Base-by-base conservation (phyloP, 2,329 filamentous ascomycete genomes). In the Phaeomoniella chlamydospora region DNA sequence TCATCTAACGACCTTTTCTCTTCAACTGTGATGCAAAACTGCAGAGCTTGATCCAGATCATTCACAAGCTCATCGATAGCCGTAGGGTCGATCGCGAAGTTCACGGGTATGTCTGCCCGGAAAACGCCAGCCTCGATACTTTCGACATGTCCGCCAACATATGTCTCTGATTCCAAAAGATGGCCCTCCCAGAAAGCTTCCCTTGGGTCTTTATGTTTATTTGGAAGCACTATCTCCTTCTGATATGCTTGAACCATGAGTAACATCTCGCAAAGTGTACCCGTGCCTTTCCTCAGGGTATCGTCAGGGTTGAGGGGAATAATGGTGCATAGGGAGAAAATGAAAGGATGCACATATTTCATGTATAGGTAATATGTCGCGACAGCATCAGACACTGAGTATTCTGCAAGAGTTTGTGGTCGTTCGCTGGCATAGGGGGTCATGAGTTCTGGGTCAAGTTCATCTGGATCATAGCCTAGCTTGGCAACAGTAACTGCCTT, bases 321-420 rank as follows among this genome's bases (percentile, higher is more conserved):
- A 61, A 98, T 94, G 1, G 87, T 98, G 60, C 90, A 98, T 0
- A 98, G 67, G 1, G 92, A 96, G 68, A 98, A 98, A 55, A 98
- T 90, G 65, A 98, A 98, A 3, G 90, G 90, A 56, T 98, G 90
- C n/a, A 98, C 84, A 57, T 98, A 98, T 78, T 98, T 98, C 92
- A 98, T 98, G 69, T 98, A 98, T 42, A 98, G 65, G 53, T 98
- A 98, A 56, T 98, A 98, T 0, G 90, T 98, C 15, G 90, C 90
- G 35, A 98, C 90, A 6, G 92, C 92, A 68, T 98, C 92, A 50
- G 92, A 98, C 31, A 98, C 90, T 0, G 92, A 98, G 61, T 98
- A 98, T 52, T 98, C 90, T 5, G 90, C 88, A 35, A 98, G 67
- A 0, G 85, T 93, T 54, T 98, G 90, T 0, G 90, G 90, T 45